Base-by-base conservation (phyloP, 2,329 filamentous ascomycete genomes). In the Podosphaera xanthii region DNA sequence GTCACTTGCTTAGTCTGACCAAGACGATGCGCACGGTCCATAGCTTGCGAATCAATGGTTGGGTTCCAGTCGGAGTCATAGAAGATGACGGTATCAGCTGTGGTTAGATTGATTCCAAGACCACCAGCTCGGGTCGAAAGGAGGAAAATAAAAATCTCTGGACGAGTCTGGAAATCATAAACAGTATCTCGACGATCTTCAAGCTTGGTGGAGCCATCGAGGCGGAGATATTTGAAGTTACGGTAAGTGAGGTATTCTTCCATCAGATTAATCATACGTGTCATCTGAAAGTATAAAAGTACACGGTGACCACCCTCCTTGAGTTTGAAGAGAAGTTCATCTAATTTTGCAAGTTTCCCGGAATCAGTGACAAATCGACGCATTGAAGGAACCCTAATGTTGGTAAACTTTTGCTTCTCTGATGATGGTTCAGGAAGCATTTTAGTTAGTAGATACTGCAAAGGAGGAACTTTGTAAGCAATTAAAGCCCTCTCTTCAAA, bases 31-130 rank as follows among this genome's bases (percentile, higher is more conserved):
- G 92, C 92, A 71, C 92, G 86, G 72, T 98, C 92, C 92, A 97
- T 97, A 72, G 92, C 92, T 71, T 98, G 92, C 58, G 87, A 94
- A 71, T 98, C 92, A 68, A 97, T 97, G 2, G 92, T 97, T 0
- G 92, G 92, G 70, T 98, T 98, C 92, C 92, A 98, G 71, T 98
- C 92, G 9, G 88, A 94, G 70, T 98, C 92, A 77, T 98, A 98
- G 75, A 98, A 98, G 72, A 98, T 97, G 72, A 98, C 92, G 0
- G 92, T 98, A 70, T 98, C 92, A 30, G 92, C 92, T 58, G 87
- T 85, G 4, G 92, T 97, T 65, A 98, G 75, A 69, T 98, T 98
- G 77, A 98, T 98, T 74, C 92, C 92, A 30, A 98, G 79, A 76
- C 92, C 92, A 80, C 92, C 92, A 44, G 92, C 92, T 72, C 92